These are phyloP conservation scores for Lactuca sativa DNA, from an alignment of 129 eudicot species.

Conservation along the genomic window DNA sequence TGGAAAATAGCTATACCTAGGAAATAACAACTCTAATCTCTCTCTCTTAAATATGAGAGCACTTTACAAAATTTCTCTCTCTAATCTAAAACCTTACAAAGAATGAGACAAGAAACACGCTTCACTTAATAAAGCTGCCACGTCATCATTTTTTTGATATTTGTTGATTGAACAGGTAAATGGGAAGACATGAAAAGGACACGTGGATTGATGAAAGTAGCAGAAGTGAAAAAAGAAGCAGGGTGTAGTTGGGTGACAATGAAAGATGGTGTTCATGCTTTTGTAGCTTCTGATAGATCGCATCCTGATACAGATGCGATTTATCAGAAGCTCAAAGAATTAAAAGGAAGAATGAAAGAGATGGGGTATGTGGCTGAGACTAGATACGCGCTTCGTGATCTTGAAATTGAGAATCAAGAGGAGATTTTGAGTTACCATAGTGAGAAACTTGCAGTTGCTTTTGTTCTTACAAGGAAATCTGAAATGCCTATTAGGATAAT, in stretches of 20 bases:
- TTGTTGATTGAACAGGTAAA: constrained; percentile 24
- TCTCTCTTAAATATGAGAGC: neutral
- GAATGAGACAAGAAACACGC: neutral
- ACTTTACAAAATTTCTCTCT: neutral
- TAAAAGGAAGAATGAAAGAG: constrained; percentile 64
- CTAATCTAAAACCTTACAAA: neutral
- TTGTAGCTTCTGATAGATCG: constrained; percentile 79
- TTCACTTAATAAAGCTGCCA: no score
- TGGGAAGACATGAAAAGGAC: constrained; percentile 82
- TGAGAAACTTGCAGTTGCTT: constrained; percentile 89
- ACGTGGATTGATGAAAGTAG: constrained; percentile 56
- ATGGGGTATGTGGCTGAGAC: constrained; percentile 72
- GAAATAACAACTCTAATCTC: no score
- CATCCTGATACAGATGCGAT: constrained; percentile 68
- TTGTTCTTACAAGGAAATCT: constrained; percentile 72
- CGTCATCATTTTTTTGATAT: neutral
- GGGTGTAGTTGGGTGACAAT: constrained; percentile 96
- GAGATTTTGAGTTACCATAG: constrained; percentile 87
- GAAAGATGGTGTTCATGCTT: constrained; percentile 91
- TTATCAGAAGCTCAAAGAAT: constrained; percentile 56
- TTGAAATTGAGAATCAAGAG: constrained; percentile 83
- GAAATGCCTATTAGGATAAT: constrained; percentile 81
- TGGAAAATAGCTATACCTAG: no score
- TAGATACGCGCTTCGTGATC: constrained; percentile 68
- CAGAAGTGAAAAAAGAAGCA: constrained; percentile 65